These are phyloP conservation scores for Aspergillus coremiiformis DNA, from an alignment of 495 filamentous ascomycete species.

Conservation along the genomic window DNA sequence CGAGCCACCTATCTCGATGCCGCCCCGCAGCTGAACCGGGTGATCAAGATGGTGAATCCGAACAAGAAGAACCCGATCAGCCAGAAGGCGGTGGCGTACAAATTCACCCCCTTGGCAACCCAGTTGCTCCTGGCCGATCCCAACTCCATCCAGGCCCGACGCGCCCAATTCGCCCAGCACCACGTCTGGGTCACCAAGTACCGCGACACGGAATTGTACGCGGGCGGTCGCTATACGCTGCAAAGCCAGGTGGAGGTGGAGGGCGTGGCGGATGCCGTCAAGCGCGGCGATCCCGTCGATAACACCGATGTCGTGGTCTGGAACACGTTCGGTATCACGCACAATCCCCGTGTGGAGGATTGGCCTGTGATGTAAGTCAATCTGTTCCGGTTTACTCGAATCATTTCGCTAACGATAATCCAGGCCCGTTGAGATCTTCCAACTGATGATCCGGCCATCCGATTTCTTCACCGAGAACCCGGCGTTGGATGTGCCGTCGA, in stretches of 20 bases:
- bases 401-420: conserved; percentile 4
- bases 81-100: conserved; percentile 70
- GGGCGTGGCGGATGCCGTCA: conserved; percentile 51
- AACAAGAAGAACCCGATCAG: conserved; percentile 64
- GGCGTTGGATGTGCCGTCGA: conserved; percentile 61
- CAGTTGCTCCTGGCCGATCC: conserved; percentile 75
- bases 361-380: conserved; percentile 58
- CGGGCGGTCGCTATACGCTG: conserved; percentile 82
- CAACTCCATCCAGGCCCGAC: conserved; percentile 62
- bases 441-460: conserved; percentile 60
- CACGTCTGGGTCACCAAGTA: conserved; percentile 81
- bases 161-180: conserved; percentile 82
- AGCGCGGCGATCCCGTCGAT: conserved; percentile 45
- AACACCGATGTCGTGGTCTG: conserved; percentile 43
- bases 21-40: conserved; percentile 56
- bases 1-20: conserved; percentile 63
- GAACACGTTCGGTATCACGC: conserved; percentile 56
- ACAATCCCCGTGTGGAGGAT: conserved; percentile 56
- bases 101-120: conserved; percentile 66
- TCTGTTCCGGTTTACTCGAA: background rate
- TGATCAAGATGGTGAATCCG: conserved; percentile 76
- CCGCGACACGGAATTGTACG: conserved; percentile 71
- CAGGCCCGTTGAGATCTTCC: conserved; percentile 52
- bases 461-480: conserved; percentile 75
- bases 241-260: conserved; percentile 57